Evolutionary conservation across 164 flowering plant genomes (phyloP).

Genomic region (Dillenia suffruticosa): DNA sequence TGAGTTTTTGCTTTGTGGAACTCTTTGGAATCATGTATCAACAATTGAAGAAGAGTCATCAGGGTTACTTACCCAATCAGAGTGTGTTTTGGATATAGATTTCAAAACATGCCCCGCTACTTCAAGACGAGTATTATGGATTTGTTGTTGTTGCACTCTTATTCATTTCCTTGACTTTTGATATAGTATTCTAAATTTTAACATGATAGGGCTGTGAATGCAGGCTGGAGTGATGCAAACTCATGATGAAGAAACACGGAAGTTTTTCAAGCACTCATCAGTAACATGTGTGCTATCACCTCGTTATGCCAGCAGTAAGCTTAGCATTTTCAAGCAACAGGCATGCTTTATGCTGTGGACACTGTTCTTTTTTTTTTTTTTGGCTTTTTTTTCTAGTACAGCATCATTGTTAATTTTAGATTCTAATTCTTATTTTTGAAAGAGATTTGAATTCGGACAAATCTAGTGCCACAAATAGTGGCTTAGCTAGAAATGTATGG

Average conservation of each 20-base stretch:
- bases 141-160: background rate
- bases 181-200: background rate
- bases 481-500: too few species aligned
- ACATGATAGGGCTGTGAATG: conserved; percentile 10
- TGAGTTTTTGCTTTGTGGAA: too few species aligned
- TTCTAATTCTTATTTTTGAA: too few species aligned
- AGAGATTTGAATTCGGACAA: too few species aligned
- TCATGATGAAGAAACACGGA: conserved; percentile 71
- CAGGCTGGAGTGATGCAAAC: conserved; percentile 77
- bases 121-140: background rate
- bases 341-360: conserved; percentile 44
- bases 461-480: too few species aligned
- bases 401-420: too few species aligned
- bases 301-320: conserved; percentile 81
- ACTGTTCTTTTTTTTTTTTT: conserved; percentile 1
- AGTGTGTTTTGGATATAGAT: too few species aligned
- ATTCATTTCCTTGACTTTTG: background rate
- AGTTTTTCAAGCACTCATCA: conserved; percentile 77
- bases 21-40: too few species aligned
- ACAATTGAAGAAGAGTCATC: too few species aligned
- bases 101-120: too few species aligned
- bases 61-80: too few species aligned
- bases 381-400: background rate
- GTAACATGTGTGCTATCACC: conserved; percentile 64
- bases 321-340: conserved; percentile 82